phyloP scores from a whole-genome alignment of 345 rosid genomes.

The Cardiospermum halicacabum region DNA sequence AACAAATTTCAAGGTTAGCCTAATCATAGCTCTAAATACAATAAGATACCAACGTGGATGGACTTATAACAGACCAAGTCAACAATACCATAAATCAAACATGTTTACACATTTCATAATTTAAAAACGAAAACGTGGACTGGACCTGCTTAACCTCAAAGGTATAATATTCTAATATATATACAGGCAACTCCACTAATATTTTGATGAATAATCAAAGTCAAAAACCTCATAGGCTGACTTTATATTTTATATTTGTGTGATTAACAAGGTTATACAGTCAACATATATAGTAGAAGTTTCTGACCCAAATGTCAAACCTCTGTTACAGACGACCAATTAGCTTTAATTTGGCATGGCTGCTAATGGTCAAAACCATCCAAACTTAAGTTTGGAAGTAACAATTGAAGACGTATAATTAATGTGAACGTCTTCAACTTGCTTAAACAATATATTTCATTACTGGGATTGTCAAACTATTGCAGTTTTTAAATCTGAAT shows the following conservation, averaged over 20 bases:
- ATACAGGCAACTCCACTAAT: background rate
- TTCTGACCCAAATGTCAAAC: background rate
- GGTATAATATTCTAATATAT: background rate
- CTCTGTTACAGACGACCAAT: background rate
- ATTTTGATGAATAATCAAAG: background rate
- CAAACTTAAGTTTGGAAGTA: background rate
- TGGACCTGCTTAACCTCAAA: background rate
- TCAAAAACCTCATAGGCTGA: background rate
- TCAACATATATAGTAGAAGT: background rate
- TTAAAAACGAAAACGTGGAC: background rate
- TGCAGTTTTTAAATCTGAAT: too few relatives aligned
- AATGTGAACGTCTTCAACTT: background rate
- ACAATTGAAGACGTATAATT: background rate
- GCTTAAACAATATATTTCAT: background rate
- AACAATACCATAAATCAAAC: background rate
- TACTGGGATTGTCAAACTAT: background rate
- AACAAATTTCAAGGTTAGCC: background rate
- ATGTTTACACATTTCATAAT: background rate
- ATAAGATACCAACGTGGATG: background rate
- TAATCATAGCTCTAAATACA: background rate
- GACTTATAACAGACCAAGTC: background rate
- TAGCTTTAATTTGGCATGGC: background rate
- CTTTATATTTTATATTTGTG: too few relatives aligned
- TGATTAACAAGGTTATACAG: background rate
- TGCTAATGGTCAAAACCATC: background rate